A percentile compares a stretch with the other conserved stretches of the same genome.
phyloP scores from a whole-genome alignment of 2,329 filamentous ascomycete genomes.

The Colletotrichum plurivorum region DNA sequence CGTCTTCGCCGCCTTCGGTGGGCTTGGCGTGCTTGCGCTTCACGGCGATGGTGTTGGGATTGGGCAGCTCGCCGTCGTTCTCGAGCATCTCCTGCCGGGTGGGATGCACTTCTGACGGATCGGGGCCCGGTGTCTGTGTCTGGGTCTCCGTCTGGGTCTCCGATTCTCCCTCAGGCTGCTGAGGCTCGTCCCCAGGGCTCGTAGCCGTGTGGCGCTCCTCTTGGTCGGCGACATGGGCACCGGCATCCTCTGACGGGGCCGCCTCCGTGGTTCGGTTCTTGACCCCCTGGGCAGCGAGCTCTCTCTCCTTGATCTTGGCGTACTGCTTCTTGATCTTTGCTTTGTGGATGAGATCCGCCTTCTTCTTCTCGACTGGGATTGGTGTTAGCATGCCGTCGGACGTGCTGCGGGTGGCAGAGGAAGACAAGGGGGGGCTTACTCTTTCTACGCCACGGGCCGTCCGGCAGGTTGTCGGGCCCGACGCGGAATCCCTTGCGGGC shows the following conservation, averaged over 20 bases:
- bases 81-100: conserved; percentile 58
- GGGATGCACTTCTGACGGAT: conserved; percentile 53
- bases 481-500: conserved; percentile 83
- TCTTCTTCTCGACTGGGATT: conserved; percentile 84
- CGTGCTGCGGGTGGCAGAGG: neutral
- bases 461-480: conserved; percentile 90
- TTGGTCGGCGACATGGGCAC: conserved; percentile 41
- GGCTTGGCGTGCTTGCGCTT: conserved; percentile 31
- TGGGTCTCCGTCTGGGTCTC: conserved; percentile 8
- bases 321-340: conserved; percentile 95
- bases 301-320: conserved; percentile 83
- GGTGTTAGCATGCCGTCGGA: conserved; percentile 1
- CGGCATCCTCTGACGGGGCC: conserved; percentile 38
- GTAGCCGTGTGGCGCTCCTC: conserved; percentile 44
- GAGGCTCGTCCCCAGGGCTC: conserved; percentile 29
- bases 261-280: conserved; percentile 34
- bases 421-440: conserved; percentile 51
- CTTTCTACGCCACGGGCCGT: conserved; percentile 90
- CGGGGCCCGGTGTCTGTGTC: conserved; percentile 25
- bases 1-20: neutral
- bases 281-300: conserved; percentile 50
- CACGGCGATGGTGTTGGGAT: conserved; percentile 40
- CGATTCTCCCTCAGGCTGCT: neutral
- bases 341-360: conserved; percentile 89
- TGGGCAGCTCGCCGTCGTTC: conserved; percentile 43